These are phyloP conservation scores for Tricholoma flavovirens DNA, from an alignment of 768 basidiomycete genomes.

Conservation along the genomic window DNA sequence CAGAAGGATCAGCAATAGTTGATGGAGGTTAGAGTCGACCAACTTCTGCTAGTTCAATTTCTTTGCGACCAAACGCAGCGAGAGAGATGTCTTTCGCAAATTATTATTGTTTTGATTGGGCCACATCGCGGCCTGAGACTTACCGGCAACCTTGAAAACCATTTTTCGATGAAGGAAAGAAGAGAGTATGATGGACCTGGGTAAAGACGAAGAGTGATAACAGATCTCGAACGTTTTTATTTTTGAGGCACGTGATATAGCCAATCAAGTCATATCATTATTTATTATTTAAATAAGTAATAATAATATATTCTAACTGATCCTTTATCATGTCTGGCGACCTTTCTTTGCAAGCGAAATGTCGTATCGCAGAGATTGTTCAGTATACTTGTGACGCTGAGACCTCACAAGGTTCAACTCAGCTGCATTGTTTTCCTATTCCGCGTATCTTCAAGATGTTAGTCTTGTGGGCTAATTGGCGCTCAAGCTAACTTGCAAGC, in stretches of 20 bases:
- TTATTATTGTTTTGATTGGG: constrained; percentile 7
- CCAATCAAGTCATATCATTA: not conserved
- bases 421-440: constrained; percentile 63
- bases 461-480: constrained; percentile 17
- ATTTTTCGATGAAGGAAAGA: constrained; percentile 35
- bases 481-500: constrained; percentile 3
- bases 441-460: constrained; percentile 72
- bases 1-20: constrained; percentile 9
- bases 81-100: constrained; percentile 74
- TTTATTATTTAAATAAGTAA: no score
- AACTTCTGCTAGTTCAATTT: constrained; percentile 98
- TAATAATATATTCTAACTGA: no score
- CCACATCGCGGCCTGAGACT: constrained; percentile 10
- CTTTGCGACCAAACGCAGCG: constrained; percentile 99
- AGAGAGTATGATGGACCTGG: constrained; percentile 6
- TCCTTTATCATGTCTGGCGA: not conserved
- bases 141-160: constrained; percentile 91
- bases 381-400: constrained; percentile 61
- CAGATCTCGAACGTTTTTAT: constrained; percentile 32
- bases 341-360: constrained; percentile 25
- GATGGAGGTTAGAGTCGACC: constrained; percentile 9
- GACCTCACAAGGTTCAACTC: constrained; percentile 18
- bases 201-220: constrained; percentile 20
- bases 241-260: constrained; percentile 25
- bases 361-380: constrained; percentile 63